phyloP scores from a whole-genome alignment of 805 yeast genomes.

The Candida silvatica region DNA sequence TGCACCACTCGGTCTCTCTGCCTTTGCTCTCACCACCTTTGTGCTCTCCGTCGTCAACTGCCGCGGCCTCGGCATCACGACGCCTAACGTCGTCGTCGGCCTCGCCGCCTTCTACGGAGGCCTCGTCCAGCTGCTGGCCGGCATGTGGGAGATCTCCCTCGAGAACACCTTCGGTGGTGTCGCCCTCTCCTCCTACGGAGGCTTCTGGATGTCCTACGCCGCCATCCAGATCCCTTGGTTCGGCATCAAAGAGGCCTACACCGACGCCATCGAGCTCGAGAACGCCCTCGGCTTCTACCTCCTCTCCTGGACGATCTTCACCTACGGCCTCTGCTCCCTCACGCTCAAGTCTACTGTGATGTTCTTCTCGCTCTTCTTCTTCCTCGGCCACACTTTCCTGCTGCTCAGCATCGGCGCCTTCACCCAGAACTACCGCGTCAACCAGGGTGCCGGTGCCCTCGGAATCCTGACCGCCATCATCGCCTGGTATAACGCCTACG shows the following conservation, averaged over 20 bases:
- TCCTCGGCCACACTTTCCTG: conserved; percentile 47
- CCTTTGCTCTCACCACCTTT: conserved; percentile 62
- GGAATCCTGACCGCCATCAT: conserved; percentile 53
- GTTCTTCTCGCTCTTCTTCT: conserved; percentile 43
- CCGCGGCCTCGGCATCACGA: conserved; percentile 58
- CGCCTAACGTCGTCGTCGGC: conserved; percentile 55
- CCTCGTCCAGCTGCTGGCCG: conserved; percentile 60
- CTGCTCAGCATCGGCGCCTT: conserved; percentile 42
- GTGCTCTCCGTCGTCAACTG: conserved; percentile 56
- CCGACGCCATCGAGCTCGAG: conserved; percentile 32
- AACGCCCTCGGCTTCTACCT: conserved; percentile 52
- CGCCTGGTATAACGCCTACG: conserved; percentile 66
- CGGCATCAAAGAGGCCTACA: conserved; percentile 43
- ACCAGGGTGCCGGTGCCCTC: conserved; percentile 54
- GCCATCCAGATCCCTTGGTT: conserved; percentile 53
- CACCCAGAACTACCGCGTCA: conserved; percentile 30
- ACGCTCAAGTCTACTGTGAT: conserved; percentile 49
- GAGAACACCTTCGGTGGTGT: conserved; percentile 75
- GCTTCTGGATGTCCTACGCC: conserved; percentile 73
- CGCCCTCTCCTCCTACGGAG: conserved; percentile 53
- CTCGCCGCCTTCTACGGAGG: conserved; percentile 70
- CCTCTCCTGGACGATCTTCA: conserved; percentile 57
- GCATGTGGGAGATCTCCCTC: conserved; percentile 67
- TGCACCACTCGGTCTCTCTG: conserved; percentile 66
- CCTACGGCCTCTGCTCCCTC: conserved; percentile 47